Evolutionary conservation across 2,329 filamentous ascomycete genomes (phyloP).

Genomic region (Chalaropsis thielavioides): DNA sequence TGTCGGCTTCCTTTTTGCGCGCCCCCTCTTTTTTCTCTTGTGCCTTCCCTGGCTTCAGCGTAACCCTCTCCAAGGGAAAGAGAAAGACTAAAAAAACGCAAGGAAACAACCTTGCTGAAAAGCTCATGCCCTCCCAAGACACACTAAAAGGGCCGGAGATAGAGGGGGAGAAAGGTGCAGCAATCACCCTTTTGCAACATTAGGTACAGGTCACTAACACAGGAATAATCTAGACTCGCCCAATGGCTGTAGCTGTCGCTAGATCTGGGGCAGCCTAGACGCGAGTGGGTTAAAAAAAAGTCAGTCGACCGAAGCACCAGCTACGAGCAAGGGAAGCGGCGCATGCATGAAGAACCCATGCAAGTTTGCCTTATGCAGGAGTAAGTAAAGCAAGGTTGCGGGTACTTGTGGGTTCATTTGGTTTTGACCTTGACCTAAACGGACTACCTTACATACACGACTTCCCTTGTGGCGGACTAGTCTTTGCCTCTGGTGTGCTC

Average conservation of each 20-base stretch:
- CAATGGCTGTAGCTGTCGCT: not conserved
- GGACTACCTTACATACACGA: not conserved
- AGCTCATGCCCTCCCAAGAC: not conserved
- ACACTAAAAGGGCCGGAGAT: too few relatives aligned
- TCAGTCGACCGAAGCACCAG: not conserved
- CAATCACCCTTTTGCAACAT: not conserved
- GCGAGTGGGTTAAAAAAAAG: not conserved
- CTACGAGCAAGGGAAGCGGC: slow-evolving; percentile 3
- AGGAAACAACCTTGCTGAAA: not conserved
- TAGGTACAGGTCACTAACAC: not conserved
- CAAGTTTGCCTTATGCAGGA: slow-evolving; percentile 6
- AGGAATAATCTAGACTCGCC: not conserved
- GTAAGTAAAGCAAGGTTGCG: not conserved
- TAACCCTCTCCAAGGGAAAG: not conserved
- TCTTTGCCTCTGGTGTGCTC: not conserved
- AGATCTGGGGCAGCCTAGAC: not conserved
- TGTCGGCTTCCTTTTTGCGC: not conserved
- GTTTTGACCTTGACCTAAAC: not conserved
- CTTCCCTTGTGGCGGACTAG: not conserved
- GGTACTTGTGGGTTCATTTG: not conserved
- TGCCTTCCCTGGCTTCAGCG: not conserved
- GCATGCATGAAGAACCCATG: slow-evolving; percentile 5
- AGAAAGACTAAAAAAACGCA: not conserved
- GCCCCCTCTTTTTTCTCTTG: too few relatives aligned
- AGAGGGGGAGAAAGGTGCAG: not conserved